phyloP scores from a whole-genome alignment of 768 basidiomycete genomes.

The Auricularia sp. region DNA sequence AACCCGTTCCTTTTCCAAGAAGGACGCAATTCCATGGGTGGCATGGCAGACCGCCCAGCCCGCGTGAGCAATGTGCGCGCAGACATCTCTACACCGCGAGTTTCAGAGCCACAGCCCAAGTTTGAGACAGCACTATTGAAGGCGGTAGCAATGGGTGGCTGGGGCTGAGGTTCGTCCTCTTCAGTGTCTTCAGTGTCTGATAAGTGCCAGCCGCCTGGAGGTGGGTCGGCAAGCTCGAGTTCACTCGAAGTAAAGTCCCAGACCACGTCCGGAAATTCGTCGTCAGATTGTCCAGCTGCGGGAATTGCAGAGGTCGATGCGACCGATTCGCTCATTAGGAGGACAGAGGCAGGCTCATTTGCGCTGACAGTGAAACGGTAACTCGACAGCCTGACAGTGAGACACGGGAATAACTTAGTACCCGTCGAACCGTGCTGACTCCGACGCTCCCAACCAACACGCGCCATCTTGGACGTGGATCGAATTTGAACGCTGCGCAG shows the following conservation, averaged over 20 bases:
- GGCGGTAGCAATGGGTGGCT: not conserved
- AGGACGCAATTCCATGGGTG: not conserved
- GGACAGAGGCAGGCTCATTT: too few relatives aligned
- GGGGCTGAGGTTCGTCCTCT: not conserved
- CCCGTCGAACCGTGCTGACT: too few relatives aligned
- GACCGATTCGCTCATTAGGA: too few relatives aligned
- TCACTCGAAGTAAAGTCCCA: not conserved
- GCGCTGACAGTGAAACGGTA: too few relatives aligned
- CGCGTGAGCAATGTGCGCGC: not conserved
- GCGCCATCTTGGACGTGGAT: too few relatives aligned
- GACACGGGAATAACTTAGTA: too few relatives aligned
- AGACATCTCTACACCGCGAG: not conserved
- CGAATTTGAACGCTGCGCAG: too few relatives aligned
- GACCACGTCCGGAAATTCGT: not conserved
- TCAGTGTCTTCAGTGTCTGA: not conserved
- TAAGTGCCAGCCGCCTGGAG: not conserved
- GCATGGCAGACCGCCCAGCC: not conserved
- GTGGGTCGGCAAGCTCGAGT: not conserved
- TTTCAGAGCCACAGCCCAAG: not conserved
- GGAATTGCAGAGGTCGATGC: too few relatives aligned
- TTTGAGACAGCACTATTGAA: too few relatives aligned
- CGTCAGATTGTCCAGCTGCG: not conserved
- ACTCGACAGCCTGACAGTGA: too few relatives aligned
- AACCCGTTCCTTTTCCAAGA: not conserved
- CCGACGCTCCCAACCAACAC: too few relatives aligned